Conservation (phyloP, 306 rosid genomes). For the Sicyos baderoa region DNA sequence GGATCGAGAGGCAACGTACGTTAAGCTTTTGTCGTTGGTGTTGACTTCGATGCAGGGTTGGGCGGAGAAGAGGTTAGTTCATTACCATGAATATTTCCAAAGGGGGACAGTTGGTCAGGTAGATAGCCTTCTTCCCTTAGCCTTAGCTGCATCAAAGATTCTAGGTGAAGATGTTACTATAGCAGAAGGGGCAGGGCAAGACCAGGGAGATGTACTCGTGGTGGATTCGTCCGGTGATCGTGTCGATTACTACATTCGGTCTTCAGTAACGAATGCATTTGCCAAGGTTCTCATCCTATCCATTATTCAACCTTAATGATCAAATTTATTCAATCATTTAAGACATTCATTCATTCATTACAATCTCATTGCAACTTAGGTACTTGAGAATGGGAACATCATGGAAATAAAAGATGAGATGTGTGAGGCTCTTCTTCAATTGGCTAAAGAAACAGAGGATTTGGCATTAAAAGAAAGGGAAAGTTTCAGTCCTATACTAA, state of each 20-base stretch:
- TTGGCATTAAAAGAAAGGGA: conserved; percentile 74
- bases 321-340: neutral
- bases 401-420: conserved; percentile 33
- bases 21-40: conserved; percentile 53
- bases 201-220: conserved; percentile 38
- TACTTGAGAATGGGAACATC: conserved; percentile 40
- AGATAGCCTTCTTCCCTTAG: conserved; percentile 69
- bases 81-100: conserved; percentile 65
- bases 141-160: conserved; percentile 55
- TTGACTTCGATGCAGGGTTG: conserved; percentile 56
- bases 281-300: conserved; percentile 29
- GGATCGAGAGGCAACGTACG: conserved; percentile 47
- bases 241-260: conserved; percentile 53
- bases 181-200: conserved; percentile 40
- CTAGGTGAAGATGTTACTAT: conserved; percentile 62
- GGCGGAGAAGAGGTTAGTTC: conserved; percentile 65
- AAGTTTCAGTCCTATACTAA: conserved; percentile 55
- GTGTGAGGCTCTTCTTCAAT: conserved; percentile 22
- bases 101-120: conserved; percentile 58
- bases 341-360: neutral
- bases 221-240: conserved; percentile 62
- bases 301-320: no score
- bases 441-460: conserved; percentile 76
- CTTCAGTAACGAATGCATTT: conserved; percentile 54
- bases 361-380: neutral